Conservation (phyloP, 192 early-diverging fungal genomes). For the Backusella circina region DNA sequence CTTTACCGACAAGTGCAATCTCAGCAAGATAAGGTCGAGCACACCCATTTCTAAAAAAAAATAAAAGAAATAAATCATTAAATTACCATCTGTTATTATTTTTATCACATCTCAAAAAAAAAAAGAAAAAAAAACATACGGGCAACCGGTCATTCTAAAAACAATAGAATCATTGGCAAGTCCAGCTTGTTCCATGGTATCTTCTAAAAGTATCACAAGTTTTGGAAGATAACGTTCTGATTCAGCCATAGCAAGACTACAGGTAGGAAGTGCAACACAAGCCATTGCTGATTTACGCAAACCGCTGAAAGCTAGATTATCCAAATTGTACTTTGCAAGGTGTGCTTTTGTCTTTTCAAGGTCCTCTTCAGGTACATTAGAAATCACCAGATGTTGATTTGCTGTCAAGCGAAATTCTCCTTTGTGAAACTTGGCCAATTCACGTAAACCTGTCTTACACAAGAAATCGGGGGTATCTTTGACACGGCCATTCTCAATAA, state of each 20-base stretch:
- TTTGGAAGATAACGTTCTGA: constrained; percentile 88
- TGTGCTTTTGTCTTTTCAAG: constrained; percentile 61
- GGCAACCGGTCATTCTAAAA: constrained; percentile 95
- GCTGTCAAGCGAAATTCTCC: constrained; percentile 83
- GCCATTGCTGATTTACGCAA: constrained; percentile 86
- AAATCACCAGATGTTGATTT: constrained; percentile 86
- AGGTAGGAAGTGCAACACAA: constrained; percentile 89
- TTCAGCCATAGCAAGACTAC: constrained; percentile 93
- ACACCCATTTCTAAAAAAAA: constrained; percentile 67
- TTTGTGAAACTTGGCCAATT: constrained; percentile 66
- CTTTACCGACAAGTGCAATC: constrained; percentile 92
- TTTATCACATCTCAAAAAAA: background rate
- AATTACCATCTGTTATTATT: background rate
- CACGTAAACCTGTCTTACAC: constrained; percentile 71
- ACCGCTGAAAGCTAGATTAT: constrained; percentile 76
- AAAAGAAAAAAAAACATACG: constrained; percentile 16
- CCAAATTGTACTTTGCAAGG: constrained; percentile 70
- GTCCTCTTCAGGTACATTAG: constrained; percentile 65
- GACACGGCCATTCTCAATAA: constrained; percentile 88
- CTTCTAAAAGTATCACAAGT: constrained; percentile 74
- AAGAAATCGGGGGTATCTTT: constrained; percentile 69
- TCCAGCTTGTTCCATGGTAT: constrained; percentile 71
- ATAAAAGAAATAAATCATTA: background rate
- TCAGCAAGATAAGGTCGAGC: constrained; percentile 93
- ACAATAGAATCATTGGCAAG: constrained; percentile 83